phyloP scores from a whole-genome alignment of 108 stramenopile genomes.

The Pseudonitzschia multiseries region DNA sequence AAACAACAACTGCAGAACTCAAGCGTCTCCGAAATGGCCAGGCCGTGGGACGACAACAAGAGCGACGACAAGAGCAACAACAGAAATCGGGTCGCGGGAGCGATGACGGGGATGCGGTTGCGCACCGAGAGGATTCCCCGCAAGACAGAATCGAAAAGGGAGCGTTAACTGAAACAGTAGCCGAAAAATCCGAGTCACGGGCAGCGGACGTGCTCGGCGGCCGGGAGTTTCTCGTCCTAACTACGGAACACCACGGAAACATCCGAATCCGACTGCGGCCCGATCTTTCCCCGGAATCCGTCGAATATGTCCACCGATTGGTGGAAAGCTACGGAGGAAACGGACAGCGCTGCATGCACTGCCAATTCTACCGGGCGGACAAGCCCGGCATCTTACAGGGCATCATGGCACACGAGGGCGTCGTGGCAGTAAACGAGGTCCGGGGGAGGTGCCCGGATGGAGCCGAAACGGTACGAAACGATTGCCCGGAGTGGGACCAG shows the following conservation, averaged over 20 bases:
- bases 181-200: too few species aligned
- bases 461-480: conserved; percentile 18
- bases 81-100: conserved; percentile 5
- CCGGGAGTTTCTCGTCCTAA: conserved; percentile 17
- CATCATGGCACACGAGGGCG: conserved; percentile 32
- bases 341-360: conserved; percentile 47
- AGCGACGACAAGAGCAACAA: background rate
- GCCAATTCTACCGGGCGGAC: conserved; percentile 78
- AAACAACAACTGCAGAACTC: background rate
- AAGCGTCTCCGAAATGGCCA: background rate
- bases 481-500: conserved; percentile 67
- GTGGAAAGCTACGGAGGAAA: conserved; percentile 28
- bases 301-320: conserved; percentile 58
- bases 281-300: conserved; percentile 50
- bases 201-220: too few species aligned
- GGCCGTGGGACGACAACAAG: background rate
- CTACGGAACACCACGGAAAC: conserved; percentile 37
- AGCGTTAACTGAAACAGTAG: background rate
- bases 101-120: background rate
- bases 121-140: background rate
- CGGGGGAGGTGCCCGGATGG: conserved; percentile 57
- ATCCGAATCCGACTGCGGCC: conserved; percentile 59
- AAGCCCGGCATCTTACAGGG: conserved; percentile 70
- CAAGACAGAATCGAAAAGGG: background rate
- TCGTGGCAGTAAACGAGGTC: conserved; percentile 22